Percentiles rank a stretch among this genome's conserved stretches.
Evolutionary conservation across 192 early-diverging fungal genomes (phyloP).

Genomic region (Entomortierella parvispora): DNA sequence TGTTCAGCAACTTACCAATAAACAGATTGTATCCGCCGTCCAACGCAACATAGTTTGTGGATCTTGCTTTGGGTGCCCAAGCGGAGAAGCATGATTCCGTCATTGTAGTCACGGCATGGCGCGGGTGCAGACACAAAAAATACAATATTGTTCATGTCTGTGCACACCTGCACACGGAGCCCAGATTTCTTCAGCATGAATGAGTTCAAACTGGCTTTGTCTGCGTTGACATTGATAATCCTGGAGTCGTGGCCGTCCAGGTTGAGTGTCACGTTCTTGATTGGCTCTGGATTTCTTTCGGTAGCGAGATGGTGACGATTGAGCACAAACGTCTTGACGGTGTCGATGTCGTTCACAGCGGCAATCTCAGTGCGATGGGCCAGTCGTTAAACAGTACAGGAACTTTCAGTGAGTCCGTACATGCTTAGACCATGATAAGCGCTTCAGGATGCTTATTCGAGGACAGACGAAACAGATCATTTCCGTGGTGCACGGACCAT

Average conservation of each 20-base stretch:
- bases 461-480: no score
- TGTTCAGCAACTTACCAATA: not conserved
- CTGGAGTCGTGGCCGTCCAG: no score
- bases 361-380: slow-evolving; percentile 21
- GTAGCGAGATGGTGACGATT: slow-evolving; percentile 12
- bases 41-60: slow-evolving; percentile 16
- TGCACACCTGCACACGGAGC: slow-evolving; percentile 22
- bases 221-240: slow-evolving; percentile 11
- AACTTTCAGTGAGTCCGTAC: slow-evolving; percentile 22
- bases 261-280: slow-evolving; percentile 18
- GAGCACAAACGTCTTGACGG: slow-evolving; percentile 14
- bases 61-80: slow-evolving; percentile 5
- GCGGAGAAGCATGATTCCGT: slow-evolving; percentile 14
- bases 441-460: no score
- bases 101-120: slow-evolving; percentile 17
- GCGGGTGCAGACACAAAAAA: slow-evolving; percentile 16
- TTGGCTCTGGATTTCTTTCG: slow-evolving; percentile 16
- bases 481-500: no score
- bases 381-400: slow-evolving; percentile 13
- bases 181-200: slow-evolving; percentile 21
- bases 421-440: no score
- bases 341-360: slow-evolving; percentile 3
- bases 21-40: slow-evolving; percentile 18
- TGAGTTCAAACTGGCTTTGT: slow-evolving; percentile 16
- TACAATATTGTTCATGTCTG: slow-evolving; percentile 26